phyloP scores from a whole-genome alignment of 208 protist genomes.

The Trichomonas tenax region DNA sequence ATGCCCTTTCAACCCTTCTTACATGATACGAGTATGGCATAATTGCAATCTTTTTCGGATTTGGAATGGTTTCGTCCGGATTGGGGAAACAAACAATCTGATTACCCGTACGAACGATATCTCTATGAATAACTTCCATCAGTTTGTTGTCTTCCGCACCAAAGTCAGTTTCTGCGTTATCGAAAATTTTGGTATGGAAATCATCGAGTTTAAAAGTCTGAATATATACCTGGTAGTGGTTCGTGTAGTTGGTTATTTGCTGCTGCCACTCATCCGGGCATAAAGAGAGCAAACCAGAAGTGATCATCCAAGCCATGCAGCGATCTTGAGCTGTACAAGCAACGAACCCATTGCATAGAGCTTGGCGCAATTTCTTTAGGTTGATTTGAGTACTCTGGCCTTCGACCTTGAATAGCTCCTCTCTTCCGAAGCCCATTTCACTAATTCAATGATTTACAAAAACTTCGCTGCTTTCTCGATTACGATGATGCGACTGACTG shows the following conservation, averaged over 20 bases:
- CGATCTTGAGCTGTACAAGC: neutral
- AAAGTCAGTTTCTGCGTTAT: neutral
- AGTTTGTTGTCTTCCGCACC: neutral
- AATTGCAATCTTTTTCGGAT: neutral
- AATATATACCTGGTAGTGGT: neutral
- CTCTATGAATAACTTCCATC: neutral
- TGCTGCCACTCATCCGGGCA: neutral
- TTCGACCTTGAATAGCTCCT: neutral
- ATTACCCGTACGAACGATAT: neutral
- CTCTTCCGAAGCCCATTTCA: neutral
- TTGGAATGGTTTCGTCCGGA: neutral
- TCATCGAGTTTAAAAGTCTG: neutral
- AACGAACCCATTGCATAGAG: neutral
- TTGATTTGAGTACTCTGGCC: neutral
- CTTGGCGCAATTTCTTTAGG: neutral
- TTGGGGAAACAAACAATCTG: neutral
- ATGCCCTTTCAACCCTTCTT: neutral
- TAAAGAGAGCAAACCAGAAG: neutral
- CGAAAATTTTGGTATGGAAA: neutral
- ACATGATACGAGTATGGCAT: neutral
- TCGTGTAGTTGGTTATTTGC: neutral
- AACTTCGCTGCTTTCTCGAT: too few species aligned
- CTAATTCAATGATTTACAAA: neutral
- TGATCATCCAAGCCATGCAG: neutral
- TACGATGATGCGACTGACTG: too few species aligned